These are phyloP conservation scores for Euphorbia schlechtendalii DNA, from an alignment of 441 rosid species.

Conservation along the genomic window DNA sequence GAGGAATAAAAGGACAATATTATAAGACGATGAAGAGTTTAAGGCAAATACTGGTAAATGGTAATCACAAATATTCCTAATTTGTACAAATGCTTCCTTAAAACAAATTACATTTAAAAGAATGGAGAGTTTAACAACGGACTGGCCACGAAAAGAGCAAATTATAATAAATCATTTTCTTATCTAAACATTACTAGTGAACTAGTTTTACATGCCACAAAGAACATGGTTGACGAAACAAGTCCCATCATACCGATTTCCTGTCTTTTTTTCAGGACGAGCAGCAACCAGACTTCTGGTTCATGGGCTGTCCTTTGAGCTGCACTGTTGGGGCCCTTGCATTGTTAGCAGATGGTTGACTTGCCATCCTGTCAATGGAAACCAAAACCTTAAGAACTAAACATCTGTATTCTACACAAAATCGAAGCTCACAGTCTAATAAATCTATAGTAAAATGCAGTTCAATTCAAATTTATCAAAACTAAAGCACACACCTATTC, in stretches of 20 bases:
- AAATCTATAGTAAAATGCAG: too few species aligned
- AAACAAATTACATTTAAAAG: slow-evolving; percentile 44
- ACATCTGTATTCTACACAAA: neutral
- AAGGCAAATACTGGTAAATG: slow-evolving; percentile 22
- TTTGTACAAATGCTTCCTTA: slow-evolving; percentile 41
- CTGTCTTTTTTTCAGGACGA: too few species aligned
- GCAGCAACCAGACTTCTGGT: too few species aligned
- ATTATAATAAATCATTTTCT: slow-evolving; percentile 19
- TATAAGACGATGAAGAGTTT: neutral
- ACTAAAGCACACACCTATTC: slow-evolving; percentile 35
- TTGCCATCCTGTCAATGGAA: slow-evolving; percentile 58
- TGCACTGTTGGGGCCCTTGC: too few species aligned
- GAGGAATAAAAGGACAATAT: too few species aligned
- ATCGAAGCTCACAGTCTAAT: neutral
- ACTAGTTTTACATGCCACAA: slow-evolving; percentile 22
- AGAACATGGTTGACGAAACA: too few species aligned
- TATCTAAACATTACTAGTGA: slow-evolving; percentile 22
- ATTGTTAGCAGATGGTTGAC: slow-evolving; percentile 48
- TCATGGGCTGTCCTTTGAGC: too few species aligned
- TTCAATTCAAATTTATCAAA: too few species aligned
- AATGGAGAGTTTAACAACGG: slow-evolving; percentile 31
- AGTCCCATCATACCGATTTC: too few species aligned
- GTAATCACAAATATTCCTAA: slow-evolving; percentile 33
- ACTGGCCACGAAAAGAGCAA: slow-evolving; percentile 16
- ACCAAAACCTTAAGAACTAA: neutral